Conservation (phyloP, 805 yeast species). For the Candida krabiensis region DNA sequence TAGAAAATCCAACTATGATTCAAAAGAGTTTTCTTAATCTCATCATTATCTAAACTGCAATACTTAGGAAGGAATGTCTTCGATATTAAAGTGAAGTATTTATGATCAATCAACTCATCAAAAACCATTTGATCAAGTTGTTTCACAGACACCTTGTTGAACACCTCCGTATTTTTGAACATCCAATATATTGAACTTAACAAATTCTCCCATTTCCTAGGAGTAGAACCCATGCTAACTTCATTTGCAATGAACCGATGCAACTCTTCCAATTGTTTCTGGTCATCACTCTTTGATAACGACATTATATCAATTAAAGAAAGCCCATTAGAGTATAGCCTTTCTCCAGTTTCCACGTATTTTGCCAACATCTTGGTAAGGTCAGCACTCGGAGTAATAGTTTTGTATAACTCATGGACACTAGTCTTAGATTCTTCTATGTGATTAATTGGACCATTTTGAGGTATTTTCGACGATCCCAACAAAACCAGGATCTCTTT, state of each 20-base stretch:
- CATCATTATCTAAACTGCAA: slow-evolving; percentile 16
- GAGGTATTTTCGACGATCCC: slow-evolving; percentile 10
- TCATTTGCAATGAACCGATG: slow-evolving; percentile 29
- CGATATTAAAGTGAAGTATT: slow-evolving; percentile 19
- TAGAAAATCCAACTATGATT: slow-evolving; percentile 29
- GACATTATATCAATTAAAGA: slow-evolving; percentile 25
- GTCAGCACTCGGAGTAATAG: slow-evolving; percentile 14
- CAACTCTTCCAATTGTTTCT: slow-evolving; percentile 26
- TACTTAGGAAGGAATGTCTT: slow-evolving; percentile 18
- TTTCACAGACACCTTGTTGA: slow-evolving; percentile 21
- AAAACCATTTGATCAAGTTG: slow-evolving; percentile 25
- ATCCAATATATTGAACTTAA: slow-evolving; percentile 31
- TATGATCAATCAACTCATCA: slow-evolving; percentile 20
- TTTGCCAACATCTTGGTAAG: slow-evolving; percentile 17
- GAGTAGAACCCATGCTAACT: slow-evolving; percentile 13
- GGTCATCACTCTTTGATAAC: slow-evolving; percentile 16
- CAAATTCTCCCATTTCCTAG: slow-evolving; percentile 25
- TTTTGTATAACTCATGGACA: slow-evolving; percentile 5
- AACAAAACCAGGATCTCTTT: slow-evolving; percentile 27
- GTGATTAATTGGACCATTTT: background rate
- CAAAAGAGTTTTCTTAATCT: slow-evolving; percentile 11
- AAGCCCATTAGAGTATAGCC: slow-evolving; percentile 27
- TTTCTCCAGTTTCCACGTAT: slow-evolving; percentile 29
- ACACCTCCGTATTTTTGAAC: slow-evolving; percentile 24
- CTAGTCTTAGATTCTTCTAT: background rate